Base-by-base conservation (phyloP, 1,139 yeast genomes). In the Kodamaea suecica region DNA sequence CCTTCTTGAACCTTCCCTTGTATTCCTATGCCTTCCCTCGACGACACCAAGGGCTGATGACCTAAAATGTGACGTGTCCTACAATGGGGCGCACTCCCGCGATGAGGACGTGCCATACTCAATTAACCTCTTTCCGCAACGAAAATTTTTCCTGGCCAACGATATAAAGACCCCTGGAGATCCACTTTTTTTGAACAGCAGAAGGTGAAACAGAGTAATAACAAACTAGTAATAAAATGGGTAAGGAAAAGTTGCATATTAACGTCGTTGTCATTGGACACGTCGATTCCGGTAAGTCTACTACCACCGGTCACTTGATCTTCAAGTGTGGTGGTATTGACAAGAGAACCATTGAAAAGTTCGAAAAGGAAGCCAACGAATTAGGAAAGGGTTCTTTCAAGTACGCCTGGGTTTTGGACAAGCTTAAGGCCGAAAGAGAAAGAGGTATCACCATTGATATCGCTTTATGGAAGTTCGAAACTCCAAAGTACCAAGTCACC, bases 321-420 rank as follows among this genome's bases (percentile, higher is more conserved):
- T 90, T 73, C 95, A 90, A 90, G 94, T 66, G 76, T 73, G 82
- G 82, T 75, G 82, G 88, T 81, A 82, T 82, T 58, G 94, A 87
- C 79, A 87, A 88, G 86, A 85, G 96, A 82, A 88, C 96, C 70
- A 87, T 88, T 66, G 96, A 88, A 79, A 87, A 87, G 85, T 87
- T 86, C 77, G 96, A 86, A 80, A 86, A 86, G 84, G 95, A 87
- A 76, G 95, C 95, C 67, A 95, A 94, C 66, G 95, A 86, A 76
- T 84, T 86, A 70, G 95, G 95, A 72, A 86, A 85, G 83, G 95
- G 95, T 80, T 86, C 95, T 68, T 86, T 86, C 94, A 86, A 86
- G 81, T 86, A 86, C 90, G 95, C 95, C 66, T 86, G 95, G 95
- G 95, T 86, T 62, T 78, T 86, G 65, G 95, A 86, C 79, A 86